Conservation (phyloP, 1,139 yeast species). For the Geotrichum cucujoidarum region DNA sequence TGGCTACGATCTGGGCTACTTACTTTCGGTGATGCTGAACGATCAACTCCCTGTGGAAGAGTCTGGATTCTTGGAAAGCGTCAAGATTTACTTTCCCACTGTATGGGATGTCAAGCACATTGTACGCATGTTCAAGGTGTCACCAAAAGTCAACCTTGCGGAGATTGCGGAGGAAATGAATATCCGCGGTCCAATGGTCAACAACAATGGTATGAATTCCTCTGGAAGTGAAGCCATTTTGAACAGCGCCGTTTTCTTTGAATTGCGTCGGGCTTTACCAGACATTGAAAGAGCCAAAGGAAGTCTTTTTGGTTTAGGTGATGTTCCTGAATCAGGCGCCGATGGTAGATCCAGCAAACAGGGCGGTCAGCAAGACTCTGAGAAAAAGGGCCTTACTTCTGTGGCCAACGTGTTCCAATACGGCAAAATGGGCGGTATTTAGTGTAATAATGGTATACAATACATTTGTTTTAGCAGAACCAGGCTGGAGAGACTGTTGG, state of each 20-base stretch:
- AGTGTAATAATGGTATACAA: no score
- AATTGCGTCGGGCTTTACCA: constrained; percentile 41
- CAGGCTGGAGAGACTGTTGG: no score
- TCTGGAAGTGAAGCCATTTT: constrained; percentile 53
- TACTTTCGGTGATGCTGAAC: constrained; percentile 71
- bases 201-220: constrained; percentile 37
- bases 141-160: constrained; percentile 37
- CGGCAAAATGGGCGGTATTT: constrained; percentile 32
- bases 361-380: constrained; percentile 9
- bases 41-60: constrained; percentile 76
- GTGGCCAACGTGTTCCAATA: constrained; percentile 34
- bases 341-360: constrained; percentile 8
- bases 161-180: constrained; percentile 49
- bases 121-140: constrained; percentile 45
- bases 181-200: constrained; percentile 30
- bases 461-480: no score
- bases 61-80: constrained; percentile 70
- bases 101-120: constrained; percentile 80
- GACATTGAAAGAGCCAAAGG: constrained; percentile 34
- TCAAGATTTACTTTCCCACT: constrained; percentile 70
- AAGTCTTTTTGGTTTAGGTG: constrained; percentile 38
- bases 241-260: constrained; percentile 49
- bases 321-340: constrained; percentile 24
- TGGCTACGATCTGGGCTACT: constrained; percentile 92
- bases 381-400: constrained; percentile 22